These are phyloP conservation scores for Blastobotrys chiropterorum DNA, from an alignment of 805 yeast genomes.

Conservation along the genomic window DNA sequence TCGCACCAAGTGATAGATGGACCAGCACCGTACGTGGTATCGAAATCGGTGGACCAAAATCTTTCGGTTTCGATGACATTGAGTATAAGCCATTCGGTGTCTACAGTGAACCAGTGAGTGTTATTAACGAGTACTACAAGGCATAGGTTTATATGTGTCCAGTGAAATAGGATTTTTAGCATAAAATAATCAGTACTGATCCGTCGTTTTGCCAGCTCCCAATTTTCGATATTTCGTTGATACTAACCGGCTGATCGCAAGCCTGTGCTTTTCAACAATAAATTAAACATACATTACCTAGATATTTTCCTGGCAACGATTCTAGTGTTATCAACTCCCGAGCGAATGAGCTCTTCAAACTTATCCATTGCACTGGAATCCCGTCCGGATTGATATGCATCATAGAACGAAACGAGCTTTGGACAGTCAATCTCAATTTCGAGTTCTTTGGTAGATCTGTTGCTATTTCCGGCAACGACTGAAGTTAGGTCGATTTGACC, in stretches of 20 bases:
- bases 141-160: background rate
- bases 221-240: background rate
- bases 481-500: constrained; percentile 29
- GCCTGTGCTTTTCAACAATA: background rate
- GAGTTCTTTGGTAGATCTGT: constrained; percentile 33
- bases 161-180: too few relatives aligned
- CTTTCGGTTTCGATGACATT: constrained; percentile 35
- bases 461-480: constrained; percentile 20
- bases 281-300: background rate
- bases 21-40: constrained; percentile 34
- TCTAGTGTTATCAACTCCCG: constrained; percentile 56
- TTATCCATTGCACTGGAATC: constrained; percentile 41
- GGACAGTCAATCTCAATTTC: constrained; percentile 48
- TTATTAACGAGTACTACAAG: constrained; percentile 33
- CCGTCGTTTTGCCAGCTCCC: background rate
- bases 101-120: constrained; percentile 34
- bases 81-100: constrained; percentile 35
- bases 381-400: constrained; percentile 29
- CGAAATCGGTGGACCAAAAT: constrained; percentile 39
- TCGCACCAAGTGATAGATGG: constrained; percentile 37
- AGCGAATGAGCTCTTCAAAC: constrained; percentile 53
- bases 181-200: too few relatives aligned
- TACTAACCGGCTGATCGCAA: background rate
- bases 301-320: constrained; percentile 29
- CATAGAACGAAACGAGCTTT: constrained; percentile 37